Conservation (phyloP, 495 filamentous ascomycete species). For the Talaromyces proteolyticus region DNA sequence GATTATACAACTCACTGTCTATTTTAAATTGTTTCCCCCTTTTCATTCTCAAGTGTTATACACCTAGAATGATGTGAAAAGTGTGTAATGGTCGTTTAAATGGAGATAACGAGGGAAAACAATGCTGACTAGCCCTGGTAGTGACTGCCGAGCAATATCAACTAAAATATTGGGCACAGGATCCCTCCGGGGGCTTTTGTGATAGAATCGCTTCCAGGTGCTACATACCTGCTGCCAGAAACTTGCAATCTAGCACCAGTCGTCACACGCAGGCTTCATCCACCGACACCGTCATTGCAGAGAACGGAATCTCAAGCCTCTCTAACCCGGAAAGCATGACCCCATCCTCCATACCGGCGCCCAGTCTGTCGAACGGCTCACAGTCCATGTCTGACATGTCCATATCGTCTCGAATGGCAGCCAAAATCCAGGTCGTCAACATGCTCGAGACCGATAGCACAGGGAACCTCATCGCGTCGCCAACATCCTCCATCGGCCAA, state of each 20-base stretch:
- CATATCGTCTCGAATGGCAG: neutral
- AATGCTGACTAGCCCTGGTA: neutral
- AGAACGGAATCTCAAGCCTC: neutral
- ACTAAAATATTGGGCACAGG: neutral
- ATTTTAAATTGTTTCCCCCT: neutral
- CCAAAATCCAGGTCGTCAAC: constrained; percentile 5
- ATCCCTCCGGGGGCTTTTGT: neutral
- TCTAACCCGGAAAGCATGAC: constrained; percentile 3
- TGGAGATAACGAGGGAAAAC: no score
- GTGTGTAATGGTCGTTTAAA: no score
- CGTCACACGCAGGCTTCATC: neutral
- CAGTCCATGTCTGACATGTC: constrained; percentile 1
- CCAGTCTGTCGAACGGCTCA: constrained; percentile 6
- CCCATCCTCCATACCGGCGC: constrained; percentile 1
- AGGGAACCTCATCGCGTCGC: constrained; percentile 3
- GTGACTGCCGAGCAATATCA: neutral
- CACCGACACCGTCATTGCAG: neutral
- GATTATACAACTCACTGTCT: neutral
- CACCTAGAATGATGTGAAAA: neutral
- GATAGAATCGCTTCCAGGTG: neutral
- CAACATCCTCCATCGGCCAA: neutral
- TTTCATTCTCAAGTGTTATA: neutral
- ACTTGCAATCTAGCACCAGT: neutral
- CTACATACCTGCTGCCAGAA: neutral
- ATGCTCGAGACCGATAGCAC: constrained; percentile 5